Evolutionary conservation across 805 yeast species (phyloP).

Genomic region (Wickerhamiella domercqiae): DNA sequence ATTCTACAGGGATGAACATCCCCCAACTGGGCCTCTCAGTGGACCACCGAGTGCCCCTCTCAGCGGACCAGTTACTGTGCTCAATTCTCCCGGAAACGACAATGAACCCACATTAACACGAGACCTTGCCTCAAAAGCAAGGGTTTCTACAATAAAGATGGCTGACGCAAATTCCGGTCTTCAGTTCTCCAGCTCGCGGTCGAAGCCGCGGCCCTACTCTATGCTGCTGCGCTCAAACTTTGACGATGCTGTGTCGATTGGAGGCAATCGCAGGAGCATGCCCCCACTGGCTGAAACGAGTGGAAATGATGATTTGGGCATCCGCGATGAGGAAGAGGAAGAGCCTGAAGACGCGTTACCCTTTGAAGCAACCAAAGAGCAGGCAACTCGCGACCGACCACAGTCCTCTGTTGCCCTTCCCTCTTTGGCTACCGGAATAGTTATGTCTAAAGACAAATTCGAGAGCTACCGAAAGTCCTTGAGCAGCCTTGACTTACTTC

Average conservation of each 20-base stretch:
- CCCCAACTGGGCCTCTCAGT: conserved; percentile 1
- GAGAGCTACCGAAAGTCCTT: conserved; percentile 17
- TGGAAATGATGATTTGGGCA: too few species aligned
- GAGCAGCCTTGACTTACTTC: conserved; percentile 9
- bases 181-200: not conserved
- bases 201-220: not conserved
- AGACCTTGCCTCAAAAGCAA: not conserved
- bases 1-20: too few species aligned
- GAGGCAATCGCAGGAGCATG: not conserved
- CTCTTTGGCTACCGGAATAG: conserved; percentile 9
- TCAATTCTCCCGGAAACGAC: not conserved
- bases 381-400: conserved; percentile 13
- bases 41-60: not conserved
- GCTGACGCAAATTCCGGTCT: not conserved
- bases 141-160: not conserved
- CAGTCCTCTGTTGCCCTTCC: conserved; percentile 10
- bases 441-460: conserved; percentile 17
- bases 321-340: not conserved
- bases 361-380: conserved; percentile 15
- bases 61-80: not conserved
- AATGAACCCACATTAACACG: not conserved
- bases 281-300: not conserved
- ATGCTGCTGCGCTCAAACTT: not conserved
- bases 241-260: not conserved
- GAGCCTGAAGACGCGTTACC: conserved; percentile 18